A percentile compares a stretch with the other conserved stretches of the same genome.
Conservation (phyloP, 345 rosid species). For the Ceriops zippeliana region DNA sequence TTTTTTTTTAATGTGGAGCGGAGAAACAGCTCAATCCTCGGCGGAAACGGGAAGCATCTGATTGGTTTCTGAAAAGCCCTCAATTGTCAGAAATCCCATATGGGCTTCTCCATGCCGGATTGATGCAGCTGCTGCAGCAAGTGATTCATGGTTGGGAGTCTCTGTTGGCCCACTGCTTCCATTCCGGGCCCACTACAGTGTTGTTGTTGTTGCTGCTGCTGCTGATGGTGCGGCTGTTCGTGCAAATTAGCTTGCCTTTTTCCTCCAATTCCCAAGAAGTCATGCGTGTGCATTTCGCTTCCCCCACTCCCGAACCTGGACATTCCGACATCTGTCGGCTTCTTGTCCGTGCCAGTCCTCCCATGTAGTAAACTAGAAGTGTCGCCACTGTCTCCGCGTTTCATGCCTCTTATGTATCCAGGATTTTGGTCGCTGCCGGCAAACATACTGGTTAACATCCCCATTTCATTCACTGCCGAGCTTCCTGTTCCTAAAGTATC, state of each 20-base stretch:
- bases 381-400: constrained; percentile 24
- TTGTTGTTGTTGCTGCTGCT: constrained; percentile 1
- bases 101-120: constrained; percentile 30
- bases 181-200: constrained; percentile 26
- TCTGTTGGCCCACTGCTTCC: constrained; percentile 37
- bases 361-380: constrained; percentile 22
- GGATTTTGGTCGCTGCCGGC: constrained; percentile 26
- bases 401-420: constrained; percentile 28
- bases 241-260: constrained; percentile 30
- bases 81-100: constrained; percentile 49
- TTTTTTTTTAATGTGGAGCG: no score
- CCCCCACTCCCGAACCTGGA: constrained; percentile 26
- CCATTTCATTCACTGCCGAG: constrained; percentile 39
- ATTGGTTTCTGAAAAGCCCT: background rate
- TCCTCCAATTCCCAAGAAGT: constrained; percentile 60
- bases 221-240: constrained; percentile 27
- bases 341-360: constrained; percentile 20
- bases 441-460: constrained; percentile 40
- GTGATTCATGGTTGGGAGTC: constrained; percentile 37
- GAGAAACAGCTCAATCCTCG: no score
- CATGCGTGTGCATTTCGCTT: constrained; percentile 40
- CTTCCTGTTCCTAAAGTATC: constrained; percentile 21
- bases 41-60: no score
- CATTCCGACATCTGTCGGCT: constrained; percentile 11
- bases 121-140: constrained; percentile 28